phyloP scores from a whole-genome alignment of 2,329 filamentous ascomycete species.

The Fusarium scirpi region DNA sequence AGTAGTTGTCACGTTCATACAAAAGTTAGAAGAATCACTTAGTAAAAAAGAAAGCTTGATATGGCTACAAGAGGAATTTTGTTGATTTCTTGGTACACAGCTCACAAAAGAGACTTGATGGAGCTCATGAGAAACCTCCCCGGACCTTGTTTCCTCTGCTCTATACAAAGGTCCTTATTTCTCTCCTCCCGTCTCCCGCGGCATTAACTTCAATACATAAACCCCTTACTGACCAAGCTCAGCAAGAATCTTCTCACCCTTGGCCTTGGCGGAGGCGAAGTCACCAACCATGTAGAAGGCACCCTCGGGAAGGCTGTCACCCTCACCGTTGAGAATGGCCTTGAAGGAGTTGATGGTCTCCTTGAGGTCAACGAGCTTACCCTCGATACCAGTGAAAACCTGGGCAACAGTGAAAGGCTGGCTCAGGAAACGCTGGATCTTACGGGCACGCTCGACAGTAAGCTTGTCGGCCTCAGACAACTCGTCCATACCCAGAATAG shows the following conservation, averaged over 20 bases:
- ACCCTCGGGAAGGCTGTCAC: constrained; percentile 94
- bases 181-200: constrained; percentile 50
- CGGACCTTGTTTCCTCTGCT: constrained; percentile 64
- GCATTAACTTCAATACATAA: constrained; percentile 52
- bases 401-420: constrained; percentile 95
- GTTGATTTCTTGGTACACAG: constrained; percentile 71
- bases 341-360: constrained; percentile 98
- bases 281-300: constrained; percentile 98
- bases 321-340: constrained; percentile 93
- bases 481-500: constrained; percentile 99
- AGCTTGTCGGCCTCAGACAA: constrained; percentile 99
- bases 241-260: constrained; percentile 99
- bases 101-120: constrained; percentile 70
- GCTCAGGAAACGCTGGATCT: constrained; percentile 99
- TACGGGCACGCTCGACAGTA: constrained; percentile 99
- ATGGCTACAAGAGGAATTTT: constrained; percentile 60
- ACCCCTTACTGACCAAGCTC: constrained; percentile 76
- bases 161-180: constrained; percentile 66
- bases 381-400: constrained; percentile 94
- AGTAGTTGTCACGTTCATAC: not conserved
- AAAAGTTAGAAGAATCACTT: constrained; percentile 13
- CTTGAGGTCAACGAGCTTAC: constrained; percentile 97
- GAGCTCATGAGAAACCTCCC: constrained; percentile 65
- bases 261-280: constrained; percentile 89
- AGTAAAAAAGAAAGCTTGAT: constrained; percentile 45